Evolutionary conservation across 2,329 filamentous ascomycete genomes (phyloP).

Genomic region (Arthroderma uncinatum): DNA sequence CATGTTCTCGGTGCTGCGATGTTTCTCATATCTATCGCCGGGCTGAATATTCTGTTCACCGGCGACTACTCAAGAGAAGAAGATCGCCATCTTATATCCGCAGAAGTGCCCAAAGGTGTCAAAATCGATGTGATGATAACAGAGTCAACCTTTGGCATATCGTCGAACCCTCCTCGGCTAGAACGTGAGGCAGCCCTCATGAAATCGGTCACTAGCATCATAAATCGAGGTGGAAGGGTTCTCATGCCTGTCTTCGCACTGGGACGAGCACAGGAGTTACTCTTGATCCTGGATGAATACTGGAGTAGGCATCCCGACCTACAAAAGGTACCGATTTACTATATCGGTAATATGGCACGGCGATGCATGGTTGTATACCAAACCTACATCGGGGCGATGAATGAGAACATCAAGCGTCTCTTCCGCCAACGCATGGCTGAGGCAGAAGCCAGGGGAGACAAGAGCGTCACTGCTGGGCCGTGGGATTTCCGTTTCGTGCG

Average conservation of each 20-base stretch:
- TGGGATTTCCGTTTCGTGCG: conserved; percentile 97
- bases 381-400: conserved; percentile 97
- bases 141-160: conserved; percentile 93
- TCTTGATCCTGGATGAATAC: conserved; percentile 93
- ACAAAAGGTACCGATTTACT: conserved; percentile 90
- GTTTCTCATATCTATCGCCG: conserved; percentile 95
- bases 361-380: conserved; percentile 99
- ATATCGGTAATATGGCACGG: conserved; percentile 84
- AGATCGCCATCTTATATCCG: conserved; percentile 88
- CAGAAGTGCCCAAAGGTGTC: conserved; percentile 74
- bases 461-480: conserved; percentile 56
- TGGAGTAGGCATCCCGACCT: conserved; percentile 83
- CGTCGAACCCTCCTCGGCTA: conserved; percentile 77
- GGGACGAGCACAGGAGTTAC: conserved; percentile 81
- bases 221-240: conserved; percentile 84
- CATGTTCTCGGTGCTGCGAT: conserved; percentile 98
- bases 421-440: conserved; percentile 88
- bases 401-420: conserved; percentile 95
- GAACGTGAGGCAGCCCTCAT: conserved; percentile 89
- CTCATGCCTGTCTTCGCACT: conserved; percentile 93
- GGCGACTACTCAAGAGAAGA: conserved; percentile 95
- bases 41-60: conserved; percentile 92
- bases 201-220: conserved; percentile 83
- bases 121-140: conserved; percentile 96
- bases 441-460: conserved; percentile 70